These are phyloP conservation scores for Hirschfeldia incana DNA, from an alignment of 345 rosid species.

Conservation along the genomic window DNA sequence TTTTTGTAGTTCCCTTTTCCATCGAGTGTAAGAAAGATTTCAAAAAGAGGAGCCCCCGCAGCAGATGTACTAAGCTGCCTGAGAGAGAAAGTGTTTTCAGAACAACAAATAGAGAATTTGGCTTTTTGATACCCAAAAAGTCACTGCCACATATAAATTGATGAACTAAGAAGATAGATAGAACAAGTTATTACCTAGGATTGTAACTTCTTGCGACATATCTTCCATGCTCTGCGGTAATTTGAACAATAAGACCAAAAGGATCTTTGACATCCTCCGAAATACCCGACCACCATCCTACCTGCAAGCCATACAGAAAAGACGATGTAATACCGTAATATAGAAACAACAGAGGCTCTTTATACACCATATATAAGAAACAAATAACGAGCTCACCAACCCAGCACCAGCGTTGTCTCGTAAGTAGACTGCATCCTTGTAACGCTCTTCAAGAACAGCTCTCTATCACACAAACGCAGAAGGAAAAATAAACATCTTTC, in stretches of 20 bases:
- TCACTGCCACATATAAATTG: constrained; percentile 1
- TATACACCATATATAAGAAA: not conserved
- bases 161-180: constrained; percentile 21
- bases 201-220: constrained; percentile 80
- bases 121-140: not conserved
- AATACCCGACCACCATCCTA: constrained; percentile 98
- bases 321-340: not conserved
- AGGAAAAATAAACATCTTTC: not conserved
- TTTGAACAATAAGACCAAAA: constrained; percentile 74
- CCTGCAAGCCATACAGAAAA: constrained; percentile 45
- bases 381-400: constrained; percentile 56
- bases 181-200: constrained; percentile 60
- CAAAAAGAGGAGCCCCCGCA: constrained; percentile 75
- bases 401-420: constrained; percentile 91
- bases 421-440: constrained; percentile 73
- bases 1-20: constrained; percentile 76
- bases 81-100: constrained; percentile 33
- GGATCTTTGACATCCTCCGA: constrained; percentile 79
- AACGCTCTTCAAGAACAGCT: constrained; percentile 73
- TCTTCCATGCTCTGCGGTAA: constrained; percentile 97
- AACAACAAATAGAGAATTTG: not conserved
- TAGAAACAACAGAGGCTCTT: not conserved
- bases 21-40: constrained; percentile 68
- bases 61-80: constrained; percentile 84
- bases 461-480: constrained; percentile 47